These are phyloP conservation scores for Ceratopteris richardii DNA, from an alignment of 75 land plant species.

Conservation along the genomic window DNA sequence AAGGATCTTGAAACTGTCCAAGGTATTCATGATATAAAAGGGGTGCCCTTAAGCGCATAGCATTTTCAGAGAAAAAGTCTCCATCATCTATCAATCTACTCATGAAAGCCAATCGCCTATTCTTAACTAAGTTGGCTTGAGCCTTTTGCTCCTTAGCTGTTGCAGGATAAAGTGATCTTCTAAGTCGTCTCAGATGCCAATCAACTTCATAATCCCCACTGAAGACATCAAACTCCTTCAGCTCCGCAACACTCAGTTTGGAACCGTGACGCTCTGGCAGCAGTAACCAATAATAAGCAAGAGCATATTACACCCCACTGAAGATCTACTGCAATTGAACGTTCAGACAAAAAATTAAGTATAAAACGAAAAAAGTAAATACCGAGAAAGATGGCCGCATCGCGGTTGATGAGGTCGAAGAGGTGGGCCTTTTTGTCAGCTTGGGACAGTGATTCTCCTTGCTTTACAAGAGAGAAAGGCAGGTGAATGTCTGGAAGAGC, in stretches of 20 bases:
- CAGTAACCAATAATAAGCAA: conserved; percentile 1
- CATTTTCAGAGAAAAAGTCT: conserved; percentile 85
- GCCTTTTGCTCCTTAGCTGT: conserved; percentile 32
- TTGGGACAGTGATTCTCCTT: conserved; percentile 24
- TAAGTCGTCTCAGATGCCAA: conserved; percentile 63
- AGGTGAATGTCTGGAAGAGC: conserved; percentile 55
- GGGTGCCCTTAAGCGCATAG: conserved; percentile 83
- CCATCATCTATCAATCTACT: conserved; percentile 54
- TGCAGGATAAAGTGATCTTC: conserved; percentile 41
- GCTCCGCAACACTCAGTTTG: conserved; percentile 46
- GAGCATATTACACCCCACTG: not conserved
- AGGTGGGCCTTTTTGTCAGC: conserved; percentile 49
- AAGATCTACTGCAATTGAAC: not conserved
- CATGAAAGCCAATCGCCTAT: conserved; percentile 73
- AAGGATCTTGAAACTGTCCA: conserved; percentile 77
- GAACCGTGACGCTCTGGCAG: conserved; percentile 83
- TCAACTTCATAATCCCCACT: conserved; percentile 65
- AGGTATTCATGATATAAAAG: conserved; percentile 81
- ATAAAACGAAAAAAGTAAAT: not conserved
- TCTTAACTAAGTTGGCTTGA: conserved; percentile 49
- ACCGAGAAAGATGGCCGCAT: conserved; percentile 82
- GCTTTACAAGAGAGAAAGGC: conserved; percentile 42
- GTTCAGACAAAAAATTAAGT: not conserved
- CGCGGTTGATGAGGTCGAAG: conserved; percentile 61
- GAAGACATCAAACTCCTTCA: conserved; percentile 54